phyloP scores from a whole-genome alignment of 202 grass and related monocot genomes.

The Panicum virgatum region DNA sequence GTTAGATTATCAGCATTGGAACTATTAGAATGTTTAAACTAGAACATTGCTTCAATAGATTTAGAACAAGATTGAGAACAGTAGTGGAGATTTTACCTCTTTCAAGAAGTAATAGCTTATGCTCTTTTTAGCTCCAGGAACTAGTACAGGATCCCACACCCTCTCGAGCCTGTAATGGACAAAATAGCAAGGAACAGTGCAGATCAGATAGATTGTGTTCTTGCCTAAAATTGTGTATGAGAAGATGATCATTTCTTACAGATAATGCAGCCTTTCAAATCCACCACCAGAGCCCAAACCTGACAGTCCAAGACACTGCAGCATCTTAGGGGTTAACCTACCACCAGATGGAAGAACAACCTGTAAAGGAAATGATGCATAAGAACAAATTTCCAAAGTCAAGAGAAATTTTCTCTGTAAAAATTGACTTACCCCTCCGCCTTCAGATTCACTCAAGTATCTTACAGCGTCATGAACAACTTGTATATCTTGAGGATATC shows the following conservation, averaged over 20 bases:
- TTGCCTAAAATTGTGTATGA: constrained; percentile 6
- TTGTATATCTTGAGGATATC: constrained; percentile 82
- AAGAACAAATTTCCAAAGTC: constrained; percentile 29
- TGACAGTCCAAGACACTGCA: constrained; percentile 82
- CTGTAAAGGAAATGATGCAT: constrained; percentile 42
- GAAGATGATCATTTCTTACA: constrained; percentile 53
- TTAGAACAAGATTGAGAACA: constrained; percentile 12
- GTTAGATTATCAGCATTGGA: constrained; percentile 23
- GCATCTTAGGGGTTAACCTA: constrained; percentile 83
- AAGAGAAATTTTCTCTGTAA: neutral
- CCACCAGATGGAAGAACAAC: constrained; percentile 84
- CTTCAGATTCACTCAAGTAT: constrained; percentile 73
- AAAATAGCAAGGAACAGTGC: constrained; percentile 19
- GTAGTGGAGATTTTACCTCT: constrained; percentile 54
- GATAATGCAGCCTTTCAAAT: constrained; percentile 92
- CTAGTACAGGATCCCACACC: constrained; percentile 94
- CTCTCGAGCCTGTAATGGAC: constrained; percentile 75
- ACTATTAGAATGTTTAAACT: constrained; percentile 29
- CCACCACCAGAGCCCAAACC: constrained; percentile 86
- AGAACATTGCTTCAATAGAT: neutral
- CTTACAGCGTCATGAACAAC: constrained; percentile 71
- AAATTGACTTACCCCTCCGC: constrained; percentile 72
- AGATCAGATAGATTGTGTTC: constrained; percentile 9
- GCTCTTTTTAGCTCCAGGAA: constrained; percentile 63
- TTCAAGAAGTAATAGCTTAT: constrained; percentile 94